Evolutionary conservation across 495 filamentous ascomycete species (phyloP), one percentile per base, ranked within the genome.

Genomic region (Penicillium arizonense): DNA sequence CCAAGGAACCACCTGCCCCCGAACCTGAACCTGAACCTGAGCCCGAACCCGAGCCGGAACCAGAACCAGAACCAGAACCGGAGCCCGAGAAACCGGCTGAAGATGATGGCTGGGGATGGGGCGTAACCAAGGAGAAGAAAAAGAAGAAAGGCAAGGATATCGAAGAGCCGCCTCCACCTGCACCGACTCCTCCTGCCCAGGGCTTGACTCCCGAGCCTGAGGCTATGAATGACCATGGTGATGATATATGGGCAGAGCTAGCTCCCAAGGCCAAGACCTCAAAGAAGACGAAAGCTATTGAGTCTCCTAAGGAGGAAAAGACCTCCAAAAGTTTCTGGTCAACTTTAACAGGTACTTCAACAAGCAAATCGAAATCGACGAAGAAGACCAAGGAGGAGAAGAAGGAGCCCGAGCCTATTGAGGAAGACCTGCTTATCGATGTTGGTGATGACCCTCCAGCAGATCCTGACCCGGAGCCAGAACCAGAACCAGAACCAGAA

Each of bases 141-240:
- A 79, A 77, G 52, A 71, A 67, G 57, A 71, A 63, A 59, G 60
- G 43, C 44, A 66, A 73, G 40, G 67, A 69, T 26, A 62, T 68
- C 16, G 68, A 65, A 30, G 75, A 72, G 37, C 74, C 69, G 44
- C 77, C 76, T 57, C 83, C 76, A 49, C 82, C 64, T 41, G 75
- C 70, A 54, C 80, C 72, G 9, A 78, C 75, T 20, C 76, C 77
- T 21, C 78, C 79, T 56, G 72, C 76, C 53, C 67, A 79, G 65
- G 69, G 72, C 23, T 56, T 76, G 11, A 72, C 63, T 14, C 75
- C 70, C 16, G 79, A 78, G 20, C 70, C 73, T 11, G 73, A 77
- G 21, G 57, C 63, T 20, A 59, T 48, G 18, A 42, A 53, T 33
- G 55, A 63, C 1, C 48, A 56, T 21, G 35, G 16, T 3, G 63